Base-by-base conservation (phyloP, 2,329 filamentous ascomycete species). In the Sclerotiophoma versabilis region DNA sequence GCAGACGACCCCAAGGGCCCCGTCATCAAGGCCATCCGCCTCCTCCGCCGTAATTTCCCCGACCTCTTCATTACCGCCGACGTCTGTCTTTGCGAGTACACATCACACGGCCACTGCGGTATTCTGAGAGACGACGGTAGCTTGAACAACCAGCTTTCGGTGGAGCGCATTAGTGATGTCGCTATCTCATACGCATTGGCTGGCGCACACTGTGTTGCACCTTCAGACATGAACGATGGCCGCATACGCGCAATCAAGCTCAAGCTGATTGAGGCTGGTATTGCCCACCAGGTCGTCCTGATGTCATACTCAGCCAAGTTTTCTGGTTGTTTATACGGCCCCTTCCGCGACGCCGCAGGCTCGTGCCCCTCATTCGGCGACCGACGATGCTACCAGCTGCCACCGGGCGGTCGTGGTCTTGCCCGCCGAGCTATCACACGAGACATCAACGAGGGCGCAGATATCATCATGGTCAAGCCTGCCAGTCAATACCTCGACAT, bases 241-340 rank as follows among this genome's bases (percentile, higher is more conserved):
- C 90, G 95, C 62, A 96, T 99, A 69, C 91, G 93, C 54, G 93
- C 93, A 58, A 99, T 99, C 76, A 99, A 99, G 83, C 84, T 97
- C 48, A 98, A 97, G 81, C 82, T 99, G 59, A 98, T 98, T 54
- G 93, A 98, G 76, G 88, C 92, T 54, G 93, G 93, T 48, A 90
- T 98, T 65, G 89, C 93, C 6, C 95, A 99, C 80, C 88, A 89
- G 73, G 89, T 93, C 11, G 84, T 96, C 49, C 83, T 99, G 57
- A 98, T 99, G 95, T 96, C 92, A 4, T 99, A 99, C 78, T 92
- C 92, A 12, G 95, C 95, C 70, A 99, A 99, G 76, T 99, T 99
- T 79, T 93, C 91, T 19, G 95, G 95, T 38, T 98, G 93, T 74
- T 80, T 98, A 9, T 99, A 99, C 77, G 95, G 95, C 0, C 95